Evolutionary conservation across 768 basidiomycete species (phyloP).

Genomic region (Serpula lacrymans): DNA sequence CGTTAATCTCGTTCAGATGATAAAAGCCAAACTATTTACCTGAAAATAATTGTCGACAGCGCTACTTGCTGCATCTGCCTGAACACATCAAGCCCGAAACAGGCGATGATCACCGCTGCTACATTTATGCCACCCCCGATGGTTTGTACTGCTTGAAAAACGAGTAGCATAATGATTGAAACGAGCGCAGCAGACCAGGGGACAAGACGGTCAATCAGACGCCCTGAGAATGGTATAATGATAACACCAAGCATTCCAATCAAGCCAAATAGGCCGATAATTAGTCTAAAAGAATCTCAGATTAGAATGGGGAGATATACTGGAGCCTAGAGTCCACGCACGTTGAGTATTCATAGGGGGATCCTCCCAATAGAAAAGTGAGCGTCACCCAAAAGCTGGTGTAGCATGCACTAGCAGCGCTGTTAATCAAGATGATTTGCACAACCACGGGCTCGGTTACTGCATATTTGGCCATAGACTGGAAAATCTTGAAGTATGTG

Average conservation of each 20-base stretch:
- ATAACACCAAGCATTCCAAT: constrained; percentile 33
- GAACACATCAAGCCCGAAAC: constrained; percentile 30
- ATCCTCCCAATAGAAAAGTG: constrained; percentile 33
- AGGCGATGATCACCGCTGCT: constrained; percentile 30
- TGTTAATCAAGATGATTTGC: constrained; percentile 14
- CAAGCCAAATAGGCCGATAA: constrained; percentile 40
- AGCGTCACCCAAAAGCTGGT: constrained; percentile 23
- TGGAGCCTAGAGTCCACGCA: not conserved
- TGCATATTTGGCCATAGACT: constrained; percentile 32
- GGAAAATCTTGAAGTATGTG: constrained; percentile 24
- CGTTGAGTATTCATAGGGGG: constrained; percentile 27
- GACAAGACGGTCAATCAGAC: constrained; percentile 20
- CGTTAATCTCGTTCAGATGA: not conserved
- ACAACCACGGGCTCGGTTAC: constrained; percentile 33
- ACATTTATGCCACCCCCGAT: constrained; percentile 28
- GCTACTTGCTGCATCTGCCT: constrained; percentile 32
- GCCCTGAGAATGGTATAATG: constrained; percentile 8
- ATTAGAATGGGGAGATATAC: not conserved
- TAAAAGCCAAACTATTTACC: not conserved
- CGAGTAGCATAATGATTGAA: constrained; percentile 17
- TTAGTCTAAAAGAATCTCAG: constrained; percentile 15
- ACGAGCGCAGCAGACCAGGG: constrained; percentile 36
- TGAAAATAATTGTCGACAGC: constrained; percentile 3
- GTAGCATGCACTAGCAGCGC: constrained; percentile 5
- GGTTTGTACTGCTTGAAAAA: constrained; percentile 24